Percentiles rank a stretch among this genome's conserved stretches.
phyloP scores from a whole-genome alignment of 495 filamentous ascomycete species.

The Chlorociboria aeruginascens region DNA sequence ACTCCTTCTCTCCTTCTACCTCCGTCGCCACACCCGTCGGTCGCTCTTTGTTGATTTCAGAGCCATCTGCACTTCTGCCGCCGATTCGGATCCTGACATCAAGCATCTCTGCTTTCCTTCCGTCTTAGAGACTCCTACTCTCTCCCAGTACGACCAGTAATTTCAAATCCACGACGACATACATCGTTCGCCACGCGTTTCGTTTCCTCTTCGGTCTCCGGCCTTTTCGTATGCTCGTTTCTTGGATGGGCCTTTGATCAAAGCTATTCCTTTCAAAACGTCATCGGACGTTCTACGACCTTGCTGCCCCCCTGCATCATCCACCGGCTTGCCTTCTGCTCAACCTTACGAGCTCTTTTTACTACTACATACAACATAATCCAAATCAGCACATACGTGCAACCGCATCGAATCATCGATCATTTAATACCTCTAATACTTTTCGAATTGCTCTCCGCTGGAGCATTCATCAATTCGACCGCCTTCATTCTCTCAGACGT shows the following conservation, averaged over 20 bases:
- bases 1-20: background rate
- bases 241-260: slow-evolving; percentile 12
- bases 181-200: slow-evolving; percentile 16
- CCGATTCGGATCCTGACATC: background rate
- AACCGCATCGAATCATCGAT: slow-evolving; percentile 12
- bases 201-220: slow-evolving; percentile 8
- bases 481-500: slow-evolving; percentile 15
- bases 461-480: slow-evolving; percentile 5
- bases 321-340: slow-evolving; percentile 15
- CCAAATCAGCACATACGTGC: slow-evolving; percentile 13
- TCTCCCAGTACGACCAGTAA: slow-evolving; percentile 9
- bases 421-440: slow-evolving; percentile 19
- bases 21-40: background rate
- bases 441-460: slow-evolving; percentile 5
- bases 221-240: slow-evolving; percentile 11
- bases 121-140: slow-evolving; percentile 2
- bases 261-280: slow-evolving; percentile 13
- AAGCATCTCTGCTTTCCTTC: slow-evolving; percentile 8
- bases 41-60: slow-evolving; percentile 22
- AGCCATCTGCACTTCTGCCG: slow-evolving; percentile 11
- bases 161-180: slow-evolving; percentile 14
- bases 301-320: slow-evolving; percentile 12
- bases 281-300: slow-evolving; percentile 4
- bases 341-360: slow-evolving; percentile 11
- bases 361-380: slow-evolving; percentile 11